phyloP scores from a whole-genome alignment of 495 filamentous ascomycete genomes.

The Gamarada debralockiae region DNA sequence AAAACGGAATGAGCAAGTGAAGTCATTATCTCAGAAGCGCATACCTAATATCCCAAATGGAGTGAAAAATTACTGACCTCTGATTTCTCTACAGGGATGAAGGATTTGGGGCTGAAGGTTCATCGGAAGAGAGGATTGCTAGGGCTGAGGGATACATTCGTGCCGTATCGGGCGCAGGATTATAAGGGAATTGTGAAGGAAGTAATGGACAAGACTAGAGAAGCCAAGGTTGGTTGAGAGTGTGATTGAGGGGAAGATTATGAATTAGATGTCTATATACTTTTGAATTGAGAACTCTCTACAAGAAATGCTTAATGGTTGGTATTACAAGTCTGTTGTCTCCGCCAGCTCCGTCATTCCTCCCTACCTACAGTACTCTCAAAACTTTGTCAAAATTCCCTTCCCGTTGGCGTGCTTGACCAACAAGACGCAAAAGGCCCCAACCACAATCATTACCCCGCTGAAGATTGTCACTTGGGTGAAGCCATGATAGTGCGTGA shows the following conservation, averaged over 20 bases:
- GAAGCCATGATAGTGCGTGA: conserved; percentile 38
- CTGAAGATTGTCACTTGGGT: conserved; percentile 41
- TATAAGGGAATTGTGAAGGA: conserved; percentile 6
- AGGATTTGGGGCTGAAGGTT: no score
- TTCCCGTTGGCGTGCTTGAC: conserved; percentile 29
- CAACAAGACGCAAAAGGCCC: conserved; percentile 19
- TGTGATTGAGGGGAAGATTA: no score
- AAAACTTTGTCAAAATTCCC: conserved; percentile 27
- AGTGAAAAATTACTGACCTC: no score
- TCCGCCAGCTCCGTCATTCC: neutral
- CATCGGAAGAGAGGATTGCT: no score
- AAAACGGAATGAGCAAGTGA: no score
- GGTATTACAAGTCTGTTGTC: neutral
- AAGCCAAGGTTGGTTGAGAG: no score
- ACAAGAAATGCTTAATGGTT: neutral
- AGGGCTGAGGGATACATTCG: no score
- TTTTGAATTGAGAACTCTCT: neutral
- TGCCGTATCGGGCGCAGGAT: neutral
- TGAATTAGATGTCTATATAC: neutral
- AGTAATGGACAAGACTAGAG: neutral
- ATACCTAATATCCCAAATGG: no score
- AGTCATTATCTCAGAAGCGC: no score
- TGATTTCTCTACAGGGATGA: no score
- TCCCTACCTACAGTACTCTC: neutral
- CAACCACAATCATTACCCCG: conserved; percentile 36